Base-by-base conservation (phyloP, 352 stramenopile genomes). In the Pythium folliculosum region DNA sequence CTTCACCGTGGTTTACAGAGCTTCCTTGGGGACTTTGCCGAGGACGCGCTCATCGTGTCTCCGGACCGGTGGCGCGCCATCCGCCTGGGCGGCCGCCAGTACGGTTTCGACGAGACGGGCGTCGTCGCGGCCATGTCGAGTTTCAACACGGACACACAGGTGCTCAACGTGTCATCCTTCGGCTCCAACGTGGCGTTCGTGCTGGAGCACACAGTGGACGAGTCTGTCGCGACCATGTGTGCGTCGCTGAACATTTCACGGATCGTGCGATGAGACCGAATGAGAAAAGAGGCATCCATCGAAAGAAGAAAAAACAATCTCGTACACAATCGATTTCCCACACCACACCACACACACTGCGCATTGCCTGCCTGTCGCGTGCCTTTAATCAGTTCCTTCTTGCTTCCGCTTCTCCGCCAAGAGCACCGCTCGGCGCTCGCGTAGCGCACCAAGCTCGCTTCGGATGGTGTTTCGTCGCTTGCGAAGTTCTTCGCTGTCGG, bases 111-210 rank as follows among this genome's bases (percentile, higher is more conserved):
- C 63, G 89, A 95, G 63, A 96, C 84, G 7, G 89, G 89, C 37
- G 82, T 96, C 27, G 89, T 95, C 23, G 86, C 86, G 32, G 86
- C 83, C 32, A 96, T 96, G 89, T 95, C 87, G 6, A 81, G 76
- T 13, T 93, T 90, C 63, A 80, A 76, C 58, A 89, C 87, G 8
- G 78, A 95, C 23, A 86, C 80, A 2, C 87, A 95, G 63, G 84
- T 95, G 54, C 84, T 95, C 44, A 95, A 95, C 60, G 82, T 95
- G 54, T 90, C 80, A n/a, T 92, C 82, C 48, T 95, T 92, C 55
- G 84, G 79, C 40, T 92, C 85, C 27, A 95, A 95, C 67, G 81
- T 94, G 16, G 78, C 84, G 48, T 89, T 95, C 43, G 87, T 95
- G 48, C 72, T 95, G 13, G 86, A 94, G n/a, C 74, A 91, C 58